Evolutionary conservation across 495 filamentous ascomycete genomes (phyloP), one percentile per base, ranked within the genome.

Genomic region (Penicillium parvum): DNA sequence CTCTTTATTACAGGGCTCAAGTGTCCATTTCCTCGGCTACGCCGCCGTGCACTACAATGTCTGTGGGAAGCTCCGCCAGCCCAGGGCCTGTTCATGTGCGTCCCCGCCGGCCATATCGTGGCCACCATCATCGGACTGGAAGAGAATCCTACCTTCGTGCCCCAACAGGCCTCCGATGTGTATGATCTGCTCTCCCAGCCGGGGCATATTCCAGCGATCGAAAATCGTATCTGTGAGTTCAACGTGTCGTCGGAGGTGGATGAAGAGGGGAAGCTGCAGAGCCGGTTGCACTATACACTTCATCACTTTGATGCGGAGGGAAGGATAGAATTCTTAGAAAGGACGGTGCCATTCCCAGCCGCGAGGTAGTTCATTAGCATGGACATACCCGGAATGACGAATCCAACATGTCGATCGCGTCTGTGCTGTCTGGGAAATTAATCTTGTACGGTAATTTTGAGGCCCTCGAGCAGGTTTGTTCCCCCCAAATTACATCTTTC

Each of bases 1-100:
- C 51, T 72, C 5, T 65, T 48, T 47, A 52, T 68, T 21, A 61
- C 60, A 2, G 47, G 43, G 11, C 43, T 65, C 3, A 52, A 57
- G 29, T 72, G 68, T 28, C 65, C 64, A 5, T 55, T 67, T 16
- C 60, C 63, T 1, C 18, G 0, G 1, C 43, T 59, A 10, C 55
- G 68, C 2, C 63, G 61, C 7, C 32, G 19, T 4, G 64, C 65
- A 5, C 40, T 72, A 3, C 30, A 40, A 7, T 40, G 67, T 17
- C 47, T 67, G 0, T 45, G 32, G 2, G 54, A 37, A 29, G 54
- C 54, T 14, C 64, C 57, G 11, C 55, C 35, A 4, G 36, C 67
- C 11, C 59, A 68, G 20, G 67, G 62, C 1, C 55, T 68, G 18
- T 60, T 53, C 17, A 57, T 56, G 18, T 50, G 50, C 17, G 17